phyloP scores from a whole-genome alignment of 352 stramenopile species.

The Phytophthora pluvialis region DNA sequence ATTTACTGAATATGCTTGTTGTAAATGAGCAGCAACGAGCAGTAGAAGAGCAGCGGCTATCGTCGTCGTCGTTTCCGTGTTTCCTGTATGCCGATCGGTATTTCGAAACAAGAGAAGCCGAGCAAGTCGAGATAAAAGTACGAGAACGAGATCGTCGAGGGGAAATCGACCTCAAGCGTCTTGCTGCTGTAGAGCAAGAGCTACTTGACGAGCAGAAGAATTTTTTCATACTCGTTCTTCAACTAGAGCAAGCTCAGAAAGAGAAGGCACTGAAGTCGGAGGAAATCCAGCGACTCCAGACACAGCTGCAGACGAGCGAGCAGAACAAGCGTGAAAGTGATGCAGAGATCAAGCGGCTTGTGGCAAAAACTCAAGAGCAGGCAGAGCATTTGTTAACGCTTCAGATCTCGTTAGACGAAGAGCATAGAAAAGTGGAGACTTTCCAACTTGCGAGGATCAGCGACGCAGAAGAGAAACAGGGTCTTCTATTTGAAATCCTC shows the following conservation, averaged over 20 bases:
- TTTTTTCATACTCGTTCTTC: slow-evolving; percentile 66
- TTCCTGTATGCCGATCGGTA: slow-evolving; percentile 69
- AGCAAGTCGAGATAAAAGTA: slow-evolving; percentile 36
- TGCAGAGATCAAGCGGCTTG: slow-evolving; percentile 11
- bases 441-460: slow-evolving; percentile 31
- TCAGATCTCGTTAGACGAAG: slow-evolving; percentile 52
- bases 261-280: slow-evolving; percentile 17
- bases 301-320: slow-evolving; percentile 9
- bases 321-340: slow-evolving; percentile 15
- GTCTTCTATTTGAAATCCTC: slow-evolving; percentile 48
- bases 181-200: slow-evolving; percentile 66
- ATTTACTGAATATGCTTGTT: slow-evolving; percentile 36
- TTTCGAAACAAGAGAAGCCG: slow-evolving; percentile 32
- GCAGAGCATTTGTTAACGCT: slow-evolving; percentile 56
- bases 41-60: slow-evolving; percentile 10
- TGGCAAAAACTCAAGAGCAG: slow-evolving; percentile 54
- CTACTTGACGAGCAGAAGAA: slow-evolving; percentile 75
- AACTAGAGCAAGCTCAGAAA: slow-evolving; percentile 57
- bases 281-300: slow-evolving; percentile 6
- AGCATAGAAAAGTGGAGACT: slow-evolving; percentile 28
- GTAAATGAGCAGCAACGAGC: slow-evolving; percentile 32
- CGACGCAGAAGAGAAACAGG: slow-evolving; percentile 53
- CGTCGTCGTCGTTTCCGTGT: slow-evolving; percentile 36
- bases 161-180: slow-evolving; percentile 55
- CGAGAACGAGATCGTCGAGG: slow-evolving; percentile 35